Conservation (phyloP, 305 asterid genomes). For the Lippia alba region DNA sequence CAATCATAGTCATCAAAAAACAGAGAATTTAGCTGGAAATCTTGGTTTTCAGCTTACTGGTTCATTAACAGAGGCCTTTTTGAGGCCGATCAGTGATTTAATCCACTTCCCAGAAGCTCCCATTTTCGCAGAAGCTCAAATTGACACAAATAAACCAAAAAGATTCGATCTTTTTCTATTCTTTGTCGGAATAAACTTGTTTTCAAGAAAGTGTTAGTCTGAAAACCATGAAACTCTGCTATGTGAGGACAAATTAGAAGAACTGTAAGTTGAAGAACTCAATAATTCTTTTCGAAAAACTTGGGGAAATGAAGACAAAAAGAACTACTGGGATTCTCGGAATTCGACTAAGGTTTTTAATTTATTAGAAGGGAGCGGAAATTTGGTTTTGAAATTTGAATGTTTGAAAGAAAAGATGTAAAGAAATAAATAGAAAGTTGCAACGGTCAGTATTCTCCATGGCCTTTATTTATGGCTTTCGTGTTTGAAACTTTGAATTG, state of each 20-base stretch:
- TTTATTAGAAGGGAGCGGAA: slow-evolving; percentile 42
- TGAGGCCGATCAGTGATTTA: slow-evolving; percentile 67
- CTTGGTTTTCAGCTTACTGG: slow-evolving; percentile 43
- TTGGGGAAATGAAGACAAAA: slow-evolving; percentile 18
- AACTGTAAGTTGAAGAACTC: neutral
- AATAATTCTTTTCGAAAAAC: neutral
- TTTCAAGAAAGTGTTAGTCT: slow-evolving; percentile 29
- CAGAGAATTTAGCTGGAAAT: neutral
- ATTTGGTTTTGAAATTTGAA: slow-evolving; percentile 43
- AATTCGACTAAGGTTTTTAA: slow-evolving; percentile 32
- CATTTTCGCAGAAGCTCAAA: slow-evolving; percentile 46
- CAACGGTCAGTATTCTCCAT: slow-evolving; percentile 37
- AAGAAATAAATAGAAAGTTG: slow-evolving; percentile 30
- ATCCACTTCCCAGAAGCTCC: slow-evolving; percentile 96
- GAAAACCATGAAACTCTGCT: slow-evolving; percentile 23
- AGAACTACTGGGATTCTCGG: slow-evolving; percentile 36
- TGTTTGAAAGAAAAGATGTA: slow-evolving; percentile 35
- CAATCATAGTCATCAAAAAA: neutral
- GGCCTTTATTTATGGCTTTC: slow-evolving; percentile 18
- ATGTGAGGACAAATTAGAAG: slow-evolving; percentile 41
- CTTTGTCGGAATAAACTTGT: neutral
- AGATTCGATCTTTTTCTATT: neutral
- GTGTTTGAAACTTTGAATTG: neutral
- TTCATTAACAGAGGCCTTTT: slow-evolving; percentile 54
- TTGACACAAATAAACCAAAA: slow-evolving; percentile 5